Percentiles rank a stretch among this genome's conserved stretches.
These are phyloP conservation scores for Colletotrichum gigasporum DNA, from an alignment of 2,329 filamentous ascomycete genomes.

Conservation along the genomic window DNA sequence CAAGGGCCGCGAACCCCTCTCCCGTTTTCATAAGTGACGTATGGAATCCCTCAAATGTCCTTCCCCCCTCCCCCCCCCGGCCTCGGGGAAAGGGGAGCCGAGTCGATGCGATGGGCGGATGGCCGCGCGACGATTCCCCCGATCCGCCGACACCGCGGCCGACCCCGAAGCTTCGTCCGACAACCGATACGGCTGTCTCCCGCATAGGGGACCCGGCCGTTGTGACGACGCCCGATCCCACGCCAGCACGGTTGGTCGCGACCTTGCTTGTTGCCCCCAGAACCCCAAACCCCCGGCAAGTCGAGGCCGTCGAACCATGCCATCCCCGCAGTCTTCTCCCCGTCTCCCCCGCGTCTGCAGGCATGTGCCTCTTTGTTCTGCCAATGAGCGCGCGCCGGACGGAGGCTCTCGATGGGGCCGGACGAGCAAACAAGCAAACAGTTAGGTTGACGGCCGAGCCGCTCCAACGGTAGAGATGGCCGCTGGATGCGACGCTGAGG, in stretches of 20 bases:
- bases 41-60: neutral
- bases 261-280: neutral
- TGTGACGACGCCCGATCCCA: constrained; percentile 17
- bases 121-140: constrained; percentile 22
- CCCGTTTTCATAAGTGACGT: constrained; percentile 15
- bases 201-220: neutral
- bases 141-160: neutral
- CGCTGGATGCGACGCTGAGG: neutral
- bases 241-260: neutral
- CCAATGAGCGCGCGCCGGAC: constrained; percentile 5
- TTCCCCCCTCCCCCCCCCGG: no score
- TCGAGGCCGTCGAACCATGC: neutral
- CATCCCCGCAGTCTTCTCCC: constrained; percentile 9
- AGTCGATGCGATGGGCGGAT: neutral
- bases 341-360: constrained; percentile 14
- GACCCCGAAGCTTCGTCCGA: constrained; percentile 19
- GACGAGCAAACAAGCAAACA: neutral
- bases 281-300: neutral
- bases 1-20: neutral
- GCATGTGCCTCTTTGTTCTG: neutral
- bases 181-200: neutral
- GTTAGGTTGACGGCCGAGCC: neutral
- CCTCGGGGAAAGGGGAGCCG: constrained; percentile 22
- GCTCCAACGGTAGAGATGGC: neutral
- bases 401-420: neutral